A percentile compares a stretch with the other conserved stretches of the same genome.
Conservation (phyloP, 129 eudicot genomes). For the Artemisia annua region DNA sequence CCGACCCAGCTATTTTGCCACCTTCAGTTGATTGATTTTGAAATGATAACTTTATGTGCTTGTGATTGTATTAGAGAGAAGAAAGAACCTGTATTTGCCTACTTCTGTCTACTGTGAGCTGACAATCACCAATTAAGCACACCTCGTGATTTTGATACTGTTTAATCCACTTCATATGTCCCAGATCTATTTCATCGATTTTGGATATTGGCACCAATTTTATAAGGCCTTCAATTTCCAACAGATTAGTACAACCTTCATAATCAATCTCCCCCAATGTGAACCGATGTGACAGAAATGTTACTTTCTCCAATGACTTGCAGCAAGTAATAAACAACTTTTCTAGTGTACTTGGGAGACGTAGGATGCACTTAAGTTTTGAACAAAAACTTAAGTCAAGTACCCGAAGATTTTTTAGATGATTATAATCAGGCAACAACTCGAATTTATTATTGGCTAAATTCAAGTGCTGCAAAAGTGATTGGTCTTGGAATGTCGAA, state of each 20-base stretch:
- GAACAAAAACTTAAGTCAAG: slow-evolving; percentile 18
- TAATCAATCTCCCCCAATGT: slow-evolving; percentile 10
- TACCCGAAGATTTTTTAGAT: slow-evolving; percentile 22
- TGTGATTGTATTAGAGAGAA: not conserved
- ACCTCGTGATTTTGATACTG: slow-evolving; percentile 1
- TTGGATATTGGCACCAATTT: not conserved
- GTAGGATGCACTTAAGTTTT: slow-evolving; percentile 3
- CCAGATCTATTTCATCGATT: slow-evolving; percentile 15
- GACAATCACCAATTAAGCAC: slow-evolving; percentile 6
- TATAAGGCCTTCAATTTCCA: slow-evolving; percentile 23
- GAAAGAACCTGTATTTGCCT: slow-evolving; percentile 7
- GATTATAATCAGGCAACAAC: not conserved
- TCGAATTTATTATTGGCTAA: not conserved
- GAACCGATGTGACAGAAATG: slow-evolving; percentile 15
- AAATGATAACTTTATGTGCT: not conserved
- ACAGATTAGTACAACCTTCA: slow-evolving; percentile 17
- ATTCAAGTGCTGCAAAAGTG: slow-evolving; percentile 1
- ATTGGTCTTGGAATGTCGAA: slow-evolving; percentile 1
- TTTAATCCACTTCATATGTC: slow-evolving; percentile 23
- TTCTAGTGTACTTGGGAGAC: slow-evolving; percentile 20
- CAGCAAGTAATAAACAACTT: slow-evolving; percentile 1
- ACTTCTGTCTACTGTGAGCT: slow-evolving; percentile 20
- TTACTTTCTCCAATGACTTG: slow-evolving; percentile 21
- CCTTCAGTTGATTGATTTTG: too few species aligned
- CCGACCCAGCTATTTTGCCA: too few species aligned